phyloP scores from a whole-genome alignment of 2,329 filamentous ascomycete genomes.

The Xylaria sp. region DNA sequence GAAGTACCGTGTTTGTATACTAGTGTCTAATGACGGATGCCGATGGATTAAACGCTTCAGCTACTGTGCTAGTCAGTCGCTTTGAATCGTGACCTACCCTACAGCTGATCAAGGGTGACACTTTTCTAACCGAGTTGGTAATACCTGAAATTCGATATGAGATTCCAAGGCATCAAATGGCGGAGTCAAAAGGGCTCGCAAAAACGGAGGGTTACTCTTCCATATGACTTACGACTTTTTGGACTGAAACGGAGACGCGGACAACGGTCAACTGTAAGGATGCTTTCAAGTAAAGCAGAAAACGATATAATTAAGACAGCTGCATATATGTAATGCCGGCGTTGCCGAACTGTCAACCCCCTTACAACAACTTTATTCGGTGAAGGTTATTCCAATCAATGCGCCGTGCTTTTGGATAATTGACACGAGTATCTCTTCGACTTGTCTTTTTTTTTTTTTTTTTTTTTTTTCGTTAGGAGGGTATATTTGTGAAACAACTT shows the following conservation, averaged over 20 bases:
- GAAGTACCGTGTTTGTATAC: slow-evolving; percentile 36
- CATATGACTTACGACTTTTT: slow-evolving; percentile 37
- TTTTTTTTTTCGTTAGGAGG: neutral
- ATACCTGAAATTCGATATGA: slow-evolving; percentile 36
- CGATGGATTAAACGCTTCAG: slow-evolving; percentile 38
- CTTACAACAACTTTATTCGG: slow-evolving; percentile 16
- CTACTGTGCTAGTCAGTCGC: slow-evolving; percentile 30
- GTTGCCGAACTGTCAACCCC: slow-evolving; percentile 23
- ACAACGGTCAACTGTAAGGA: slow-evolving; percentile 17
- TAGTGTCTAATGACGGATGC: slow-evolving; percentile 37
- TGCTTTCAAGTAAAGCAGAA: slow-evolving; percentile 31
- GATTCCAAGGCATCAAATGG: slow-evolving; percentile 35
- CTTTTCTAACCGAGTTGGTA: slow-evolving; percentile 37
- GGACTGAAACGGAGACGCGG: slow-evolving; percentile 28
- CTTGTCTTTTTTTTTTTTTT: neutral
- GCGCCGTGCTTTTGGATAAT: slow-evolving; percentile 15
- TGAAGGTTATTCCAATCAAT: slow-evolving; percentile 6
- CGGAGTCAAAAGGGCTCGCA: slow-evolving; percentile 32
- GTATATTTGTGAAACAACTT: neutral
- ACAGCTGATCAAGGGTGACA: slow-evolving; percentile 24
- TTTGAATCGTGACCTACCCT: slow-evolving; percentile 34
- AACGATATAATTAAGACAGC: slow-evolving; percentile 33
- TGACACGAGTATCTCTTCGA: neutral
- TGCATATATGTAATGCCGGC: slow-evolving; percentile 23
- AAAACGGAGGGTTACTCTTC: slow-evolving; percentile 31